Evolutionary conservation across 345 rosid genomes (phyloP).

Genomic region (Hirschfeldia incana): DNA sequence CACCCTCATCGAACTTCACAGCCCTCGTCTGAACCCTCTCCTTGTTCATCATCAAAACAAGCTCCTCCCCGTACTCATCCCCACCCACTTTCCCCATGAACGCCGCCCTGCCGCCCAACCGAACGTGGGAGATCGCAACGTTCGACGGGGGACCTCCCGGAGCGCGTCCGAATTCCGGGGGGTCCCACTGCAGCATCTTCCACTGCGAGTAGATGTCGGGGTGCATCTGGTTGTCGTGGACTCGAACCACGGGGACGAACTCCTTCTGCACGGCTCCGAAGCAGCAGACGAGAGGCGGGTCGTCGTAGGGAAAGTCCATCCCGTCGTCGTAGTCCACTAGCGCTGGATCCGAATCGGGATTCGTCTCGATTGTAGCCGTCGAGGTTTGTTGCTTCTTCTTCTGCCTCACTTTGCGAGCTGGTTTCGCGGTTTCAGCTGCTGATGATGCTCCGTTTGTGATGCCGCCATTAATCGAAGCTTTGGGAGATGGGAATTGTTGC

Average conservation of each 20-base stretch:
- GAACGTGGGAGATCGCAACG: conserved; percentile 80
- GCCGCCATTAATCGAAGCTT: conserved; percentile 45
- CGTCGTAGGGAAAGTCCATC: conserved; percentile 64
- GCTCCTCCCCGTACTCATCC: conserved; percentile 68
- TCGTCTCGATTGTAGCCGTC: conserved; percentile 22
- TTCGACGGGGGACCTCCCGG: conserved; percentile 88
- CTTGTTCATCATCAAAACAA: conserved; percentile 78
- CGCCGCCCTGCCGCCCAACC: conserved; percentile 92
- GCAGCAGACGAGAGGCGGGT: conserved; percentile 87
- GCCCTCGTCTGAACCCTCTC: conserved; percentile 87
- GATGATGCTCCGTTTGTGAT: conserved; percentile 45
- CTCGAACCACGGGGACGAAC: conserved; percentile 82
- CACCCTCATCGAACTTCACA: conserved; percentile 60
- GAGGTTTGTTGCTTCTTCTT: conserved; percentile 48
- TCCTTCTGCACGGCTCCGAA: conserved; percentile 85
- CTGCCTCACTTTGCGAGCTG: no score
- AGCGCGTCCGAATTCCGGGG: conserved; percentile 82
- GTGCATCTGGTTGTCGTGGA: conserved; percentile 72
- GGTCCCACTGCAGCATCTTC: conserved; percentile 96
- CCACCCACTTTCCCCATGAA: conserved; percentile 90
- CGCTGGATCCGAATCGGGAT: conserved; percentile 28
- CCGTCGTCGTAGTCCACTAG: conserved; percentile 68
- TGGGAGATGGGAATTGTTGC: background rate
- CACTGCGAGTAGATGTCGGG: conserved; percentile 85
- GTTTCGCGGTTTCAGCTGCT: conserved; percentile 46